Evolutionary conservation across 805 yeast genomes (phyloP).

Genomic region (Kregervanrija pseudodelftensis): DNA sequence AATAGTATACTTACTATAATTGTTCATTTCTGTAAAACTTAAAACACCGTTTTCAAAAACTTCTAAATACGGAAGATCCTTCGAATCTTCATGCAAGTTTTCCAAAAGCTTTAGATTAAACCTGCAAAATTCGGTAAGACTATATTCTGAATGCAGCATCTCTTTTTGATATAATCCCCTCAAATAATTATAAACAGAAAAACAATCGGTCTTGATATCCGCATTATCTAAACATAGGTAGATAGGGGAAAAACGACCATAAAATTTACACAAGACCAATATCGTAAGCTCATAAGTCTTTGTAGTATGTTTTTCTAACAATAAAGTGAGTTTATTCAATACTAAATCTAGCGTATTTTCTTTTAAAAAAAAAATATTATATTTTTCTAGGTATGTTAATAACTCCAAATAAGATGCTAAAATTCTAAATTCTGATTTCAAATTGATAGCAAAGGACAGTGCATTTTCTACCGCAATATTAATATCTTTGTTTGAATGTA

Average conservation of each 20-base stretch:
- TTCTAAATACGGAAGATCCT: neutral
- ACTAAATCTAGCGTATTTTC: constrained; percentile 7
- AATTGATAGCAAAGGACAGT: constrained; percentile 6
- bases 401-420: constrained; percentile 13
- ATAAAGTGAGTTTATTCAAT: constrained; percentile 7
- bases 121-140: constrained; percentile 26
- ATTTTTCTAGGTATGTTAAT: constrained; percentile 5
- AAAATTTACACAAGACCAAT: constrained; percentile 26
- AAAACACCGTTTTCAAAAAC: constrained; percentile 4
- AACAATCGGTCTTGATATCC: constrained; percentile 33
- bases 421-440: constrained; percentile 8
- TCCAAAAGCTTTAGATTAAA: constrained; percentile 22
- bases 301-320: constrained; percentile 17
- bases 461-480: constrained; percentile 5
- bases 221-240: constrained; percentile 23
- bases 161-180: constrained; percentile 32
- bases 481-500: neutral
- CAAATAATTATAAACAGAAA: constrained; percentile 43
- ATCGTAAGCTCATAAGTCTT: constrained; percentile 36
- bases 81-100: neutral
- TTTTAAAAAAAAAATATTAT: constrained; percentile 1
- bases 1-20: constrained; percentile 3
- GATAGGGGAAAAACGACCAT: constrained; percentile 18
- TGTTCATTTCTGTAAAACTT: constrained; percentile 4
- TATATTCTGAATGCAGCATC: constrained; percentile 33